Conservation (phyloP, 2,329 filamentous ascomycete species). For the Colletotrichum lindemuthianum region DNA sequence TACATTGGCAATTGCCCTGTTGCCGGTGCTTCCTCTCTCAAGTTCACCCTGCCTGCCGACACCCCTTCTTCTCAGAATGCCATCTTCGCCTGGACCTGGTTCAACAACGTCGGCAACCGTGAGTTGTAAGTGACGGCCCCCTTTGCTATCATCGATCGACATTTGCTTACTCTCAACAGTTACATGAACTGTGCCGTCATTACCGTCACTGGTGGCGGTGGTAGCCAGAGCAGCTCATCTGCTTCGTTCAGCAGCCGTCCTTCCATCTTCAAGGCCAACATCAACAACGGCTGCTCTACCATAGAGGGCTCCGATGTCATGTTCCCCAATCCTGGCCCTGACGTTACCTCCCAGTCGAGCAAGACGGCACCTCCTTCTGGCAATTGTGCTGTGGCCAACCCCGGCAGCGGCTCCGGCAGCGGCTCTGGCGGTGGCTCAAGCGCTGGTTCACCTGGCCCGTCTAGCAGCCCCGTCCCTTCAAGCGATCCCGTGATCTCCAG, state of each 20-base stretch:
- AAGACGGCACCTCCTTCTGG: conserved; percentile 50
- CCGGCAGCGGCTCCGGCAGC: conserved; percentile 40
- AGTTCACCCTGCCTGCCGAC: conserved; percentile 73
- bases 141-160: no score
- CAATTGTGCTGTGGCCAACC: conserved; percentile 45
- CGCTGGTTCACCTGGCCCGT: no score
- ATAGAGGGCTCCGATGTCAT: conserved; percentile 65
- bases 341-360: conserved; percentile 54
- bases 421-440: conserved; percentile 23
- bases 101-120: conserved; percentile 79
- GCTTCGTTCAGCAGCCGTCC: conserved; percentile 66
- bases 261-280: conserved; percentile 76
- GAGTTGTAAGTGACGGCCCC: conserved; percentile 63
- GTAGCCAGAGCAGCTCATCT: conserved; percentile 43
- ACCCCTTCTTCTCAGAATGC: conserved; percentile 67
- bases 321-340: conserved; percentile 73
- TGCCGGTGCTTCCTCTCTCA: conserved; percentile 59
- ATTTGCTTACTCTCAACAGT: conserved; percentile 18
- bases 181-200: conserved; percentile 88
- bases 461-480: not conserved
- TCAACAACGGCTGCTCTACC: conserved; percentile 69
- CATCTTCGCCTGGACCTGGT: conserved; percentile 81
- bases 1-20: conserved; percentile 66
- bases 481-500: conserved; percentile 37
- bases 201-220: conserved; percentile 60